Conservation (phyloP, 163 green algal genomes). For the Trebouxia gelatinosa region DNA sequence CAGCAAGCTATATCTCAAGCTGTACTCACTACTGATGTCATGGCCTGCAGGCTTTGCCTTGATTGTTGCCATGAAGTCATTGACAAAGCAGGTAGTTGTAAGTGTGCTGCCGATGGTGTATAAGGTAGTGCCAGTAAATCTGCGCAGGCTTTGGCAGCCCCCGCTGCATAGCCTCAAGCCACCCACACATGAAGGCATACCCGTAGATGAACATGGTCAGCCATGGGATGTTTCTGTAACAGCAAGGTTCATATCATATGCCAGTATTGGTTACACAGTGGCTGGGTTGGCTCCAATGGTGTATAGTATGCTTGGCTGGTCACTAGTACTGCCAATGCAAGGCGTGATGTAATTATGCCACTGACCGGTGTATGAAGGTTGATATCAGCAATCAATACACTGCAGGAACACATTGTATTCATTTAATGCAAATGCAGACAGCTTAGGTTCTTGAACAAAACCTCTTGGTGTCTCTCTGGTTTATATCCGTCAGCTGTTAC, state of each 20-base stretch:
- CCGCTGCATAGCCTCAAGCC: constrained; percentile 42
- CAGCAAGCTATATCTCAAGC: no score
- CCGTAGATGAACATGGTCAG: constrained; percentile 25
- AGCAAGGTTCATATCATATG: constrained; percentile 49
- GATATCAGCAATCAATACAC: no score
- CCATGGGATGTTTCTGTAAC: constrained; percentile 51
- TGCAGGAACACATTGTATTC: no score
- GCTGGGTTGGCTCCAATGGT: constrained; percentile 19
- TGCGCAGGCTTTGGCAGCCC: constrained; percentile 51
- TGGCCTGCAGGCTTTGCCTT: constrained; percentile 34
- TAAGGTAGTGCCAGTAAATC: constrained; percentile 36
- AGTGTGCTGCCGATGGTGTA: constrained; percentile 42
- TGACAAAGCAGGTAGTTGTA: constrained; percentile 14
- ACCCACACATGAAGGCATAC: constrained; percentile 26
- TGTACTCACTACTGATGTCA: not conserved
- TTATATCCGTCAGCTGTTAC: no score
- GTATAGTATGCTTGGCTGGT: not conserved
- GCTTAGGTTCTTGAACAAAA: no score
- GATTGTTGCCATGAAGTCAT: constrained; percentile 36
- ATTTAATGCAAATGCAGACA: no score
- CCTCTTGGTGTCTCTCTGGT: no score
- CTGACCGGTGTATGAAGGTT: no score
- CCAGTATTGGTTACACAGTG: constrained; percentile 40
- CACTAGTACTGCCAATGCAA: no score
- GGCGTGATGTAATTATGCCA: no score